These are phyloP conservation scores for Fragosphaeria purpurea DNA, from an alignment of 2,329 filamentous ascomycete species.

Conservation along the genomic window DNA sequence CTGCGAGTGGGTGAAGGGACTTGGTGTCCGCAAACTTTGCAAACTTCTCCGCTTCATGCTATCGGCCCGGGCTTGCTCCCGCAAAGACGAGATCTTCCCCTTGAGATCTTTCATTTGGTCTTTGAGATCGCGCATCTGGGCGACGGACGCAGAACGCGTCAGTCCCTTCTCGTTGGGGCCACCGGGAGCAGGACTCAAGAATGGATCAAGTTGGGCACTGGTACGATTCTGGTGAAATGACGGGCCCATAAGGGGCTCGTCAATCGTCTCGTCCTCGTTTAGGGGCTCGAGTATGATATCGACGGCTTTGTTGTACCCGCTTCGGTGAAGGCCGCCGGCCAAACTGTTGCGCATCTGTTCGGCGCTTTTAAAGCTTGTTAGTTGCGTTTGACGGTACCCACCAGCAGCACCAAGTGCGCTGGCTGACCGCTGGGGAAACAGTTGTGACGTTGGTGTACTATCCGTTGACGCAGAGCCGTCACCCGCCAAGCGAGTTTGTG, in stretches of 20 bases:
- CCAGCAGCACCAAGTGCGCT: conserved; percentile 53
- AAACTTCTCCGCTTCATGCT: conserved; percentile 67
- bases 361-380: conserved; percentile 32
- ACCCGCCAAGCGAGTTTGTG: conserved; percentile 52
- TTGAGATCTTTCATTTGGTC: conserved; percentile 81
- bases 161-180: conserved; percentile 35
- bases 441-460: conserved; percentile 18
- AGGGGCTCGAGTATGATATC: conserved; percentile 37
- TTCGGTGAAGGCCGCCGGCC: conserved; percentile 19
- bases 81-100: conserved; percentile 71
- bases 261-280: conserved; percentile 39
- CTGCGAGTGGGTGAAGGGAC: conserved; percentile 64
- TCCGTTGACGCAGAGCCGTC: conserved; percentile 24
- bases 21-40: conserved; percentile 64
- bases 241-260: conserved; percentile 6
- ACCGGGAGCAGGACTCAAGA: conserved; percentile 37
- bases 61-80: conserved; percentile 69
- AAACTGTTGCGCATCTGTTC: conserved; percentile 28
- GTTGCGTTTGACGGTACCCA: conserved; percentile 41
- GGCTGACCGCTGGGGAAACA: conserved; percentile 46
- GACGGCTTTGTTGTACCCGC: conserved; percentile 27
- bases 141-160: conserved; percentile 59
- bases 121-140: conserved; percentile 62
- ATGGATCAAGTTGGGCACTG: conserved; percentile 24
- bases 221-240: conserved; percentile 11